Percentiles rank a stretch among this genome's conserved stretches.
Evolutionary conservation across 2,329 filamentous ascomycete species (phyloP).

Genomic region (Sporothrix humicola): DNA sequence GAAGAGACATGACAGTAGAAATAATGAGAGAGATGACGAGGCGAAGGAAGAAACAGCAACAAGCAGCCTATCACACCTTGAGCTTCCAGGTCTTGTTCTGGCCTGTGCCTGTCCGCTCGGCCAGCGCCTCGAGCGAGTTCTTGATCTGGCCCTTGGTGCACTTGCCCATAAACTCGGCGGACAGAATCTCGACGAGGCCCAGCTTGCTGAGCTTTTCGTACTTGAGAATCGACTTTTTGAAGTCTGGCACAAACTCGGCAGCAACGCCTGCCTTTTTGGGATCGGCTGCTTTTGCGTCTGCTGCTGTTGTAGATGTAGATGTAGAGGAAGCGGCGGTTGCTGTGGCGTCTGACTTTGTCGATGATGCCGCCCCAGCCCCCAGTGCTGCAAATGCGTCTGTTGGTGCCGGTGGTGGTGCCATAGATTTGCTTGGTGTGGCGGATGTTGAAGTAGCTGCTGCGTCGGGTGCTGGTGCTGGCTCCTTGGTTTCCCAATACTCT

Average conservation of each 20-base stretch:
- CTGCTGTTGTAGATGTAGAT: conserved; percentile 24
- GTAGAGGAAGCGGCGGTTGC: neutral
- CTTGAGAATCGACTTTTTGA: conserved; percentile 72
- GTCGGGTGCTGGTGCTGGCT: conserved; percentile 26
- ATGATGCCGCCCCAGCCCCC: conserved; percentile 7
- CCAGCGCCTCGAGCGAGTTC: conserved; percentile 70
- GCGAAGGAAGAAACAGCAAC: neutral
- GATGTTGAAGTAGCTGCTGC: neutral
- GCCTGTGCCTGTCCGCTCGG: conserved; percentile 60
- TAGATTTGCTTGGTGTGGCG: conserved; percentile 5
- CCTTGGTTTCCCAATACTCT: conserved; percentile 70
- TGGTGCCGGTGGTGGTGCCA: conserved; percentile 39
- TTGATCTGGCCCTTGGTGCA: conserved; percentile 73
- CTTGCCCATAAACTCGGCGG: conserved; percentile 71
- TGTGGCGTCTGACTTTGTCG: neutral
- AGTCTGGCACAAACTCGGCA: conserved; percentile 64
- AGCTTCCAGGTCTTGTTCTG: conserved; percentile 68
- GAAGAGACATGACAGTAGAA: neutral
- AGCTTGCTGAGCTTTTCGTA: conserved; percentile 67
- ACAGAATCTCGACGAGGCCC: conserved; percentile 75
- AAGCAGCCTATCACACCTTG: conserved; percentile 39
- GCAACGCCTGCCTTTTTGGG: conserved; percentile 55
- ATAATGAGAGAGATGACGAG: too few relatives aligned
- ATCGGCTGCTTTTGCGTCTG: neutral
- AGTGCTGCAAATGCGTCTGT: conserved; percentile 38